phyloP scores from a whole-genome alignment of 306 rosid species.

The Quercus robur region DNA sequence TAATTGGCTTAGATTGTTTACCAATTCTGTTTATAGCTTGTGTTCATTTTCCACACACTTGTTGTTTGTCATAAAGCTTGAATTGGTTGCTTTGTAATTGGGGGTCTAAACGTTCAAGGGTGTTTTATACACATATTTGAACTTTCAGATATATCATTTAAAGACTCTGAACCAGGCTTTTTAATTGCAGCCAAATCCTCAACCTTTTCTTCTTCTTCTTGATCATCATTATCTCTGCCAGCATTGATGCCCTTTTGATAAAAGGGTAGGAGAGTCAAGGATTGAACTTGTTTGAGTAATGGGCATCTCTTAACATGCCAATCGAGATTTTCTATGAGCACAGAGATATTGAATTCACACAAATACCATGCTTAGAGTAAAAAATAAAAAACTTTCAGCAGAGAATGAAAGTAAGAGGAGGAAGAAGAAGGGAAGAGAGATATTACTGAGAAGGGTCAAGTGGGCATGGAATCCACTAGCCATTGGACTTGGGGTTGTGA shows the following conservation, averaged over 20 bases:
- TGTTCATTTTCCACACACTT: too few relatives aligned
- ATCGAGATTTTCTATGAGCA: constrained; percentile 67
- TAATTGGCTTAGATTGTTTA: too few relatives aligned
- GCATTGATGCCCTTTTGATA: constrained; percentile 79
- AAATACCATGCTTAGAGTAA: constrained; percentile 8
- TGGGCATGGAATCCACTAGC: constrained; percentile 80
- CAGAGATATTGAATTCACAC: constrained; percentile 49
- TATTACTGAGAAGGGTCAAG: constrained; percentile 78
- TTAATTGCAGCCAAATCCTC: constrained; percentile 21
- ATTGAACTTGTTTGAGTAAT: constrained; percentile 62
- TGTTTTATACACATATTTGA: too few relatives aligned
- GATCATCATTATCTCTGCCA: constrained; percentile 35
- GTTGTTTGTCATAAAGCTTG: too few relatives aligned
- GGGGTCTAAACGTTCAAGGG: too few relatives aligned
- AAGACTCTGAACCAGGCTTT: neutral
- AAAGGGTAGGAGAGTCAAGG: constrained; percentile 53
- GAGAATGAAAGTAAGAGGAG: neutral
- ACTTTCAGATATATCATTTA: constrained; percentile 27
- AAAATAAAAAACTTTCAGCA: neutral
- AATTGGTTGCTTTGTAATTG: too few relatives aligned
- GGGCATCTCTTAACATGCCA: constrained; percentile 85
- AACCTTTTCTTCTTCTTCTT: constrained; percentile 25
- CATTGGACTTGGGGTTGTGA: constrained; percentile 67
- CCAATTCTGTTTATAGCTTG: too few relatives aligned
- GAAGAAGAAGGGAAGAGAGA: neutral